These are phyloP conservation scores for Simmondsia chinensis DNA, from an alignment of 148 eudicot genomes.

Conservation along the genomic window DNA sequence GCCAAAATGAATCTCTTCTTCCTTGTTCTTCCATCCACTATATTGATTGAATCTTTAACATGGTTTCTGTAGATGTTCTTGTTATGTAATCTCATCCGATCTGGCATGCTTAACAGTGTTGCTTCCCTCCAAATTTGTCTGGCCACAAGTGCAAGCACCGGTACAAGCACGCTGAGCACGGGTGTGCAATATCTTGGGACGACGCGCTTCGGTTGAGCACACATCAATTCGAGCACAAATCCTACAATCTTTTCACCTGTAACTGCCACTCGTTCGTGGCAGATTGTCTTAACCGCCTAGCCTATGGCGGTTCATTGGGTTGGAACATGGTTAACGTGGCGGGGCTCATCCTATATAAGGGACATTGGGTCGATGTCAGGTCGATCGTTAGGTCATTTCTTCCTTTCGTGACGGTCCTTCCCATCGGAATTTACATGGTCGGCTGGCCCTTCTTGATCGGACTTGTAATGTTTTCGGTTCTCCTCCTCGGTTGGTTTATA, in stretches of 20 bases:
- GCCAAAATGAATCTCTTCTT: too few relatives aligned
- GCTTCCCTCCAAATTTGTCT: constrained; percentile 59
- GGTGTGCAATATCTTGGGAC: constrained; percentile 74
- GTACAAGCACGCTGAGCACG: constrained; percentile 58
- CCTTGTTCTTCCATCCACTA: neutral
- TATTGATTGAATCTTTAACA: too few relatives aligned
- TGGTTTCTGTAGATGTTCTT: neutral
- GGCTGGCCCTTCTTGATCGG: constrained; percentile 84
- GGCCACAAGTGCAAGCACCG: constrained; percentile 66
- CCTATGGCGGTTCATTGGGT: constrained; percentile 65
- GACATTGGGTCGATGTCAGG: constrained; percentile 53
- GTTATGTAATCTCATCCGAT: neutral
- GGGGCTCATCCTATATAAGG: constrained; percentile 47
- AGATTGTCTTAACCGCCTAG: constrained; percentile 60
- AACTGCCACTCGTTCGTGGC: constrained; percentile 86
- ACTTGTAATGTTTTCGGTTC: constrained; percentile 31
- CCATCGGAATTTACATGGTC: constrained; percentile 63
- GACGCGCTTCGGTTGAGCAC: constrained; percentile 54
- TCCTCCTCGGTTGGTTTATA: constrained; percentile 51
- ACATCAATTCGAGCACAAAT: constrained; percentile 61
- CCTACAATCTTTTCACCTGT: constrained; percentile 87
- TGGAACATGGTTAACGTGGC: constrained; percentile 88
- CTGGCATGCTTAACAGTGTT: constrained; percentile 44
- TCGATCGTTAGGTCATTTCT: constrained; percentile 56
- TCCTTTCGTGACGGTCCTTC: constrained; percentile 51